Evolutionary conservation across 2,329 filamentous ascomycete genomes (phyloP).

Genomic region (Aspergillus sp.): DNA sequence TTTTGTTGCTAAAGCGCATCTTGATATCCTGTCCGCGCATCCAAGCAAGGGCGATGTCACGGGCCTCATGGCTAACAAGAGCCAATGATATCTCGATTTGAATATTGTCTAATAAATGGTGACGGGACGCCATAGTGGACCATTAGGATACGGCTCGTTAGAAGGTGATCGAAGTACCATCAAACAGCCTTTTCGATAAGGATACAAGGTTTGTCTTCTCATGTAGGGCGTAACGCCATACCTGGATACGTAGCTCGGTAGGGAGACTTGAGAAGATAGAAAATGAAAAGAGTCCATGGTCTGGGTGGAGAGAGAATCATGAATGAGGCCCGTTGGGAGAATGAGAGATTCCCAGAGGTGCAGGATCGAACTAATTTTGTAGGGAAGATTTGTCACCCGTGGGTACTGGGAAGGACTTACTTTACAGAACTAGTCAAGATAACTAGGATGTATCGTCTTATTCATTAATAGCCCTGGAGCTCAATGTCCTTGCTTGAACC

Average conservation of each 20-base stretch:
- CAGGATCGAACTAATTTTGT: too few species aligned
- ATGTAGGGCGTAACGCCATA: slow-evolving; percentile 5
- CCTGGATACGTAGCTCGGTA: slow-evolving; percentile 5
- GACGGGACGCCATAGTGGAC: slow-evolving; percentile 8
- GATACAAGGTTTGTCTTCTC: slow-evolving; percentile 6
- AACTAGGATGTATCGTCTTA: too few species aligned
- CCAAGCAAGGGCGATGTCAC: slow-evolving; percentile 10
- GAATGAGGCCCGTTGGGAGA: too few species aligned
- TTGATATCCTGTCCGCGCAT: slow-evolving; percentile 4
- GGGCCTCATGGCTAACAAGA: slow-evolving; percentile 14
- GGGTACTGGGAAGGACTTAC: too few species aligned
- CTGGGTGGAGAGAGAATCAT: background rate
- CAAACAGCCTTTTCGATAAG: slow-evolving; percentile 11
- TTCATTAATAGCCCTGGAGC: too few species aligned
- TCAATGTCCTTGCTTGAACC: too few species aligned
- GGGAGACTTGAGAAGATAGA: slow-evolving; percentile 5
- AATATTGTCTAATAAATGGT: slow-evolving; percentile 5
- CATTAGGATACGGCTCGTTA: slow-evolving; percentile 6
- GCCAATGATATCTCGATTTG: slow-evolving; percentile 10
- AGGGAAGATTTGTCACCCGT: too few species aligned
- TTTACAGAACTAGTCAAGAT: too few species aligned
- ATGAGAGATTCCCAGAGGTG: too few species aligned
- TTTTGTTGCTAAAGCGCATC: slow-evolving; percentile 1
- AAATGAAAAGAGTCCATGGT: background rate
- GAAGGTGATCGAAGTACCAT: slow-evolving; percentile 1